phyloP scores from a whole-genome alignment of 2,329 filamentous ascomycete genomes.

The Cladosporium sp. region DNA sequence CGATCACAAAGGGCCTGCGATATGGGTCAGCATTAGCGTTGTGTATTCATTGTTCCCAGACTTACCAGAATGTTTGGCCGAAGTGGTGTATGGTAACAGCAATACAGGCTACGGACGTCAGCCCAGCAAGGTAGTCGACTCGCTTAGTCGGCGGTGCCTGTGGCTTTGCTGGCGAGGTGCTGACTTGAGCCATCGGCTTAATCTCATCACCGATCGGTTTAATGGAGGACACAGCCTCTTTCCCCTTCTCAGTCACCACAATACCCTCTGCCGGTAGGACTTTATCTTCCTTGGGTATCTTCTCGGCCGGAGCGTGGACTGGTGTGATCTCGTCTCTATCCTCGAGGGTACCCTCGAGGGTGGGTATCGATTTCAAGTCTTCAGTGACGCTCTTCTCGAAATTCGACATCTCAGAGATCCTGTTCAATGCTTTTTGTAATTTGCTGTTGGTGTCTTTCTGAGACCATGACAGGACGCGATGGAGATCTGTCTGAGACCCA shows the following conservation, averaged over 20 bases:
- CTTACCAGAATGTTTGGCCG: conserved; percentile 40
- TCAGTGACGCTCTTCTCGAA: background rate
- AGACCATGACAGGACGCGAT: background rate
- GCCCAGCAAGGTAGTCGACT: conserved; percentile 36
- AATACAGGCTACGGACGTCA: conserved; percentile 41
- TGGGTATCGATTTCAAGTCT: background rate
- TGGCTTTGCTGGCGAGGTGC: conserved; percentile 17
- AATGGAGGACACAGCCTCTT: background rate
- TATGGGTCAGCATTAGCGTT: background rate
- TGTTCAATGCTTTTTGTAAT: background rate
- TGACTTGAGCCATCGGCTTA: conserved; percentile 1
- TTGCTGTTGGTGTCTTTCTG: background rate
- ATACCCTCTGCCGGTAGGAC: background rate
- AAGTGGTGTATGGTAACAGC: conserved; percentile 45
- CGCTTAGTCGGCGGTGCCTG: conserved; percentile 6
- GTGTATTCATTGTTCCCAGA: background rate
- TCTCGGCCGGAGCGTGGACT: background rate
- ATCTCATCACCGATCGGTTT: background rate
- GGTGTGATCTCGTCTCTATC: background rate
- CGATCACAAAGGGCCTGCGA: conserved; percentile 18
- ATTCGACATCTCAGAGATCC: conserved; percentile 2
- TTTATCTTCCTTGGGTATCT: no score
- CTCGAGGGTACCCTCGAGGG: background rate
- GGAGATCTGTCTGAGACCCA: background rate
- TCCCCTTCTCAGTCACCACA: background rate